Percentiles rank a stretch among this genome's conserved stretches.
Conservation (phyloP, 768 basidiomycete species). For the Leccinum incarnatum region DNA sequence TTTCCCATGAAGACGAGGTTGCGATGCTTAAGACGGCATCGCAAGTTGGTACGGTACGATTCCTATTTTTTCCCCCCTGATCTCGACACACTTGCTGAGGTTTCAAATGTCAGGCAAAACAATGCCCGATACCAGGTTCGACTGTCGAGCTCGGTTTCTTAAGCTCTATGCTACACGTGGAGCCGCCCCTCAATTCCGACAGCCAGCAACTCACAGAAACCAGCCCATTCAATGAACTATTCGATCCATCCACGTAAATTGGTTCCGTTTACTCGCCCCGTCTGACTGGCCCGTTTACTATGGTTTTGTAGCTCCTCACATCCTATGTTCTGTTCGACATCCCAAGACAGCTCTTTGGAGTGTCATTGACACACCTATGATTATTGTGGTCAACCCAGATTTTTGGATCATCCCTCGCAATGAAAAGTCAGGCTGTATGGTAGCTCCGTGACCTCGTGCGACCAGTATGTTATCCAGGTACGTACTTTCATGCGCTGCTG, state of each 20-base stretch:
- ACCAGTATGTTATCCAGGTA: conserved; percentile 50
- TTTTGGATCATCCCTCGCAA: conserved; percentile 73
- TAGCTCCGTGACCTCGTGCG: conserved; percentile 85
- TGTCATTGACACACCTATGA: conserved; percentile 65
- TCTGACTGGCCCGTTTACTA: not conserved
- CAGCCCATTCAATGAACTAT: conserved; percentile 47
- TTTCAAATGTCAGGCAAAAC: conserved; percentile 49
- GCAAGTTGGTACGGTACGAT: conserved; percentile 85
- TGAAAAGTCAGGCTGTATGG: conserved; percentile 87
- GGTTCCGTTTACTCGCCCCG: not conserved
- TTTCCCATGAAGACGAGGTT: conserved; percentile 68
- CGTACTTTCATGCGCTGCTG: not conserved
- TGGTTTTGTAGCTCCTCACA: conserved; percentile 55
- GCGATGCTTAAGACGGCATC: conserved; percentile 80
- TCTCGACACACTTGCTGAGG: conserved; percentile 6
- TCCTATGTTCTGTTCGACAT: conserved; percentile 56
- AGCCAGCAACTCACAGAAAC: conserved; percentile 69
- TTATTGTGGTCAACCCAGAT: conserved; percentile 89
- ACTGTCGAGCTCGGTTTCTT: conserved; percentile 81
- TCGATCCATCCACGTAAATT: conserved; percentile 53
- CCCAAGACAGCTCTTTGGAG: conserved; percentile 59
- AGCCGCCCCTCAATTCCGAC: conserved; percentile 64
- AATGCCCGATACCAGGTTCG: conserved; percentile 52
- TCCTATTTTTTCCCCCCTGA: not conserved
- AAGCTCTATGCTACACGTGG: conserved; percentile 68